Percentiles rank a stretch among this genome's conserved stretches.
phyloP scores from a whole-genome alignment of 192 early-diverging fungal genomes.

The Rhizoclosmatium sp. region DNA sequence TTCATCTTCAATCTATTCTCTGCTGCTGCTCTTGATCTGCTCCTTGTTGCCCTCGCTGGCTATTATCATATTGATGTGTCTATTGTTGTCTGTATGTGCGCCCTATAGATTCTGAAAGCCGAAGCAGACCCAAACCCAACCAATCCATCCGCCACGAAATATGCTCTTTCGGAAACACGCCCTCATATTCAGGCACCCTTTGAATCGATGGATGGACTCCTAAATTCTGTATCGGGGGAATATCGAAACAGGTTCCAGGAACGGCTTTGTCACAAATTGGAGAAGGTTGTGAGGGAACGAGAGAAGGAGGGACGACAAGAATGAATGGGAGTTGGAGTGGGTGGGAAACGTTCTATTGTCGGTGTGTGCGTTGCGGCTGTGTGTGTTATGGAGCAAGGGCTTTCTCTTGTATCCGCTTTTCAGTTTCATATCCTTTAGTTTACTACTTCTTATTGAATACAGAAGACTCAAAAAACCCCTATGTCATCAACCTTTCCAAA shows the following conservation, averaged over 20 bases:
- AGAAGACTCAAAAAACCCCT: not conserved
- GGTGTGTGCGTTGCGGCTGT: not conserved
- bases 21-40: not conserved
- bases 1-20: not conserved
- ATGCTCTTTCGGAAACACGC: slow-evolving; percentile 26
- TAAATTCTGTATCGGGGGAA: slow-evolving; percentile 42
- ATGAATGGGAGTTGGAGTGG: not conserved
- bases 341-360: not conserved
- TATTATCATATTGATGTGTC: not conserved
- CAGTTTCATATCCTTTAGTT: not conserved
- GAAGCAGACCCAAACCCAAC: slow-evolving; percentile 32
- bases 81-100: not conserved
- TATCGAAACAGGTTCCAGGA: slow-evolving; percentile 38
- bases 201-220: slow-evolving; percentile 41
- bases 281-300: slow-evolving; percentile 14
- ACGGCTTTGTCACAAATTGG: slow-evolving; percentile 33
- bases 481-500: not conserved
- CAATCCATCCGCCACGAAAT: slow-evolving; percentile 21
- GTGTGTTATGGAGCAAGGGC: not conserved
- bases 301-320: slow-evolving; percentile 19
- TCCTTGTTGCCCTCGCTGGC: not conserved
- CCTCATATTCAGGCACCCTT: slow-evolving; percentile 38
- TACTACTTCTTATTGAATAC: not conserved
- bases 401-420: too few relatives aligned
- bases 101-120: slow-evolving; percentile 26